Conservation (phyloP, 208 protist species). For the Trypanosoma mega region DNA sequence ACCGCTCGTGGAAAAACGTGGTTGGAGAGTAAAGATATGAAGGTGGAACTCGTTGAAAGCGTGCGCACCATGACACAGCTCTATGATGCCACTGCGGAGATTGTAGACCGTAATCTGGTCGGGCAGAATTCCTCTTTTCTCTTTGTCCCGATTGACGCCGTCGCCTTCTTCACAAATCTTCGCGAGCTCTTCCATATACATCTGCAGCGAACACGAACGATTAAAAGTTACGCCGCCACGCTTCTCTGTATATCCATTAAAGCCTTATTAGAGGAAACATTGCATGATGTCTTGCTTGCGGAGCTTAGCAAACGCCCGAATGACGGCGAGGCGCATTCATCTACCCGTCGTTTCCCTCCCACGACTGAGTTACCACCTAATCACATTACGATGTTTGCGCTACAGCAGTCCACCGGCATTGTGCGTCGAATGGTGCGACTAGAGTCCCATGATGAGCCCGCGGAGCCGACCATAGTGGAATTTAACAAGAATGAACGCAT, state of each 20-base stretch:
- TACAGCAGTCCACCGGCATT: constrained; percentile 60
- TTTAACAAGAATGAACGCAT: constrained; percentile 49
- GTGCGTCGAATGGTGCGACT: constrained; percentile 67
- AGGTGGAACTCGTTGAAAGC: constrained; percentile 64
- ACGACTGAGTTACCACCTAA: constrained; percentile 39
- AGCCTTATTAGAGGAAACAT: constrained; percentile 41
- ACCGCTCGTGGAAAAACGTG: constrained; percentile 65
- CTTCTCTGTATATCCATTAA: constrained; percentile 70
- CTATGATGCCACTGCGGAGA: constrained; percentile 55
- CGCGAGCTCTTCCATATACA: constrained; percentile 57
- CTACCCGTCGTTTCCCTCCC: constrained; percentile 28
- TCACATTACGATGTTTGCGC: constrained; percentile 72
- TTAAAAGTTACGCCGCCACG: constrained; percentile 79
- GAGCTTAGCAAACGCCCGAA: constrained; percentile 30
- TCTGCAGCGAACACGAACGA: constrained; percentile 50
- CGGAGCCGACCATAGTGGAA: constrained; percentile 42
- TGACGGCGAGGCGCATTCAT: constrained; percentile 22
- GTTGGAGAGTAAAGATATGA: constrained; percentile 64
- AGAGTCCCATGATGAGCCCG: constrained; percentile 36
- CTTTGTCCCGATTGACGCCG: constrained; percentile 71
- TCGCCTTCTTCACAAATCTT: constrained; percentile 67
- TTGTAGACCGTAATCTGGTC: constrained; percentile 76
- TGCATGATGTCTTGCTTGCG: constrained; percentile 65
- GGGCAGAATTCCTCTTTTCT: constrained; percentile 73
- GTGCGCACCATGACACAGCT: constrained; percentile 46